phyloP scores from a whole-genome alignment of 768 basidiomycete species.

The Psilocybe azurescens region DNA sequence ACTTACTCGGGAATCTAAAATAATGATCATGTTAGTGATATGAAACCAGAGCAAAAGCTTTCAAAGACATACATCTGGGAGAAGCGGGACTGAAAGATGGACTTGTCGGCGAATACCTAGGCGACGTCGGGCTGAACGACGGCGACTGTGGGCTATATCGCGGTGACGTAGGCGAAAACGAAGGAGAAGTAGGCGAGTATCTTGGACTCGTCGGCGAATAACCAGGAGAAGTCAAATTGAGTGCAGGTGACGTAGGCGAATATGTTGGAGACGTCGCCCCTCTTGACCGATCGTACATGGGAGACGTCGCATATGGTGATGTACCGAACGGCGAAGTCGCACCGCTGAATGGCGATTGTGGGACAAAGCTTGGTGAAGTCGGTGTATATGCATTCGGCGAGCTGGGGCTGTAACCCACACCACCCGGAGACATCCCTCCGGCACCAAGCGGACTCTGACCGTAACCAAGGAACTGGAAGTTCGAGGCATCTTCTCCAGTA shows the following conservation, averaged over 20 bases:
- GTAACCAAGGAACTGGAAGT: constrained; percentile 74
- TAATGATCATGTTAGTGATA: constrained; percentile 25
- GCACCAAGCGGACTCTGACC: constrained; percentile 88
- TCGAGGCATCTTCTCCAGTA: constrained; percentile 81
- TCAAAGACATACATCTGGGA: constrained; percentile 34
- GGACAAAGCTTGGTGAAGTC: constrained; percentile 85
- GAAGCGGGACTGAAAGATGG: constrained; percentile 94
- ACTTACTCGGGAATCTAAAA: constrained; percentile 83
- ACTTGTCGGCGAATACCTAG: constrained; percentile 87
- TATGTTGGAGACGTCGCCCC: constrained; percentile 80
- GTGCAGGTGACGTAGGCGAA: constrained; percentile 86
- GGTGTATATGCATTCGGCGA: constrained; percentile 91
- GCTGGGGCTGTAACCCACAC: constrained; percentile 88
- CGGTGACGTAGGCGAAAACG: constrained; percentile 86
- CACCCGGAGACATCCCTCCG: constrained; percentile 88
- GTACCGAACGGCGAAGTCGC: constrained; percentile 84
- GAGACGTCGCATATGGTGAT: constrained; percentile 85
- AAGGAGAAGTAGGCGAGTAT: constrained; percentile 86
- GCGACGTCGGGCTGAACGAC: constrained; percentile 89
- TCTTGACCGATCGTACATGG: constrained; percentile 72
- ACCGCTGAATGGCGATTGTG: constrained; percentile 83
- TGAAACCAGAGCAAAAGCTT: constrained; percentile 4
- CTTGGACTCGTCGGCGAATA: constrained; percentile 87
- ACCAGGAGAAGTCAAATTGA: constrained; percentile 81
- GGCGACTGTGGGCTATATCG: constrained; percentile 90